A percentile compares a stretch with the other conserved stretches of the same genome.
phyloP scores from a whole-genome alignment of 192 early-diverging fungal species.

The Entomortierella chlamydospora region DNA sequence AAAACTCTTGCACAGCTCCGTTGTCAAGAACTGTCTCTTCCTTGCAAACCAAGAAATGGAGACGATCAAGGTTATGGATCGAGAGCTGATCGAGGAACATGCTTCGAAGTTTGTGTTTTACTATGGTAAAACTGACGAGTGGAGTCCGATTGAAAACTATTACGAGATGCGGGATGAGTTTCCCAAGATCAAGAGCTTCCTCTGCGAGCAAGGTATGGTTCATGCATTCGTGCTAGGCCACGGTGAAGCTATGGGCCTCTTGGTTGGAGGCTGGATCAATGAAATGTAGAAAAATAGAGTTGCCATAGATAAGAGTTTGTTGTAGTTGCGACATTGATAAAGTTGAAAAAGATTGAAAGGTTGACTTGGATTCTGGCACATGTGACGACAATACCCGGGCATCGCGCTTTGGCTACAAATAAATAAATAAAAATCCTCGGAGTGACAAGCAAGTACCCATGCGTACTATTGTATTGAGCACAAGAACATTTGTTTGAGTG shows the following conservation, averaged over 20 bases:
- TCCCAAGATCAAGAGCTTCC: conserved; percentile 68
- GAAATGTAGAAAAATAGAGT: conserved; percentile 10
- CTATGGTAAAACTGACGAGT: conserved; percentile 79
- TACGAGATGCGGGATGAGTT: conserved; percentile 73
- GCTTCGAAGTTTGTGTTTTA: conserved; percentile 80
- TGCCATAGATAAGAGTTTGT: neutral
- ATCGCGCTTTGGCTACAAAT: no score
- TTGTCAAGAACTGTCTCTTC: conserved; percentile 72
- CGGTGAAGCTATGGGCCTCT: conserved; percentile 57
- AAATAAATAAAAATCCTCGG: no score
- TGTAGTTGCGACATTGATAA: no score
- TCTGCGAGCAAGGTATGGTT: conserved; percentile 79
- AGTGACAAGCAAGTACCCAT: no score
- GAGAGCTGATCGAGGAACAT: conserved; percentile 66
- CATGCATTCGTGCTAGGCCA: conserved; percentile 86
- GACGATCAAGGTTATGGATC: conserved; percentile 72
- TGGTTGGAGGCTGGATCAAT: conserved; percentile 47
- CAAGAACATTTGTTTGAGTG: no score
- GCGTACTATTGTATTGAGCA: no score
- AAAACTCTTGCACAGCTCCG: conserved; percentile 70
- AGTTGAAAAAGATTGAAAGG: no score
- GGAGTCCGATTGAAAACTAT: conserved; percentile 80
- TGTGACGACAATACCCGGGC: no score
- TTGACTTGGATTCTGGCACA: no score
- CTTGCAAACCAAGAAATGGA: conserved; percentile 85